Evolutionary conservation across 441 rosid genomes (phyloP).

Genomic region (Jatropha podagrica): DNA sequence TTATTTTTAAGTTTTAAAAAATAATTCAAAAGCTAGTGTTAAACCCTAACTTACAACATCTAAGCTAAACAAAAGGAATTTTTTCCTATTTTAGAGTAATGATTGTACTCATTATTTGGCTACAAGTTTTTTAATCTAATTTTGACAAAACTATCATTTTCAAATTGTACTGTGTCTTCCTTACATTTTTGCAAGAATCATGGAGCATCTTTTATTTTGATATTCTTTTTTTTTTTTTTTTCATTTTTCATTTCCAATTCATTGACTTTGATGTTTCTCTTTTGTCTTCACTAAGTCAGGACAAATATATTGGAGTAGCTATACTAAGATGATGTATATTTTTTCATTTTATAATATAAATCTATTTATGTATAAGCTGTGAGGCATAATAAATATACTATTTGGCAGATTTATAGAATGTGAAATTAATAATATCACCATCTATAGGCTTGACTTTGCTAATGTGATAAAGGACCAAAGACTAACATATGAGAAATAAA

Average conservation of each 20-base stretch:
- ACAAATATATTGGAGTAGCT: neutral
- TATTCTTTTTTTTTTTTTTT: too few species aligned
- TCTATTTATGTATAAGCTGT: conserved; percentile 10
- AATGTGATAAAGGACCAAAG: too few species aligned
- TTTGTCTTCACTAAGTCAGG: neutral
- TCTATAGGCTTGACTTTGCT: neutral
- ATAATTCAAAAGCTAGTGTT: too few species aligned
- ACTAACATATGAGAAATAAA: too few species aligned
- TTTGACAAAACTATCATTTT: conserved; percentile 6
- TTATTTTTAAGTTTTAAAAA: too few species aligned
- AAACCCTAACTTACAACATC: neutral
- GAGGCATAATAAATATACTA: conserved; percentile 13
- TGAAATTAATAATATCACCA: too few species aligned
- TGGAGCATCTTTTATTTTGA: conserved; percentile 12
- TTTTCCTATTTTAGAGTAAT: too few species aligned
- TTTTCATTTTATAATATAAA: conserved; percentile 6
- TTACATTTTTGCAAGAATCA: conserved; percentile 7
- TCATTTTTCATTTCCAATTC: neutral
- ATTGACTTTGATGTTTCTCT: conserved; percentile 7
- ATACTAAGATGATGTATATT: conserved; percentile 11
- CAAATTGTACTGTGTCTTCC: neutral
- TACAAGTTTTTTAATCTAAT: neutral
- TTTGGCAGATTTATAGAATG: neutral
- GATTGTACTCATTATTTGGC: neutral
- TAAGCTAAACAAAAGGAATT: too few species aligned